Evolutionary conservation across 2,329 filamentous ascomycete genomes (phyloP).

Genomic region (Ceratocystis papillata): DNA sequence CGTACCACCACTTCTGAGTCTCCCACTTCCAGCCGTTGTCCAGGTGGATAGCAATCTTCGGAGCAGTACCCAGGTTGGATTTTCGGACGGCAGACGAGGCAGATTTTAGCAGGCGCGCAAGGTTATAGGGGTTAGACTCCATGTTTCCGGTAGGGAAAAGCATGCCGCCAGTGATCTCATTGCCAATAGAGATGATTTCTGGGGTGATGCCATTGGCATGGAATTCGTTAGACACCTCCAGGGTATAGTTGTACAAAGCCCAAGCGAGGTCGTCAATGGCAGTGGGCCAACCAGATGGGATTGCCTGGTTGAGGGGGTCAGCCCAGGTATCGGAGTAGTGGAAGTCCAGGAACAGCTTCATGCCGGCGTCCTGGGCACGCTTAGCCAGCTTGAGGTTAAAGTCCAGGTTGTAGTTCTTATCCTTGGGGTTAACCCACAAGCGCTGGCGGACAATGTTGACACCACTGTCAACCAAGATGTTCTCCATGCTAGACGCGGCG

Average conservation of each 20-base stretch:
- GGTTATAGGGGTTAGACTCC: constrained; percentile 43
- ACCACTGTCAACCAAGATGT: constrained; percentile 49
- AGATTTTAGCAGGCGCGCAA: constrained; percentile 53
- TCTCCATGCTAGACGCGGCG: constrained; percentile 45
- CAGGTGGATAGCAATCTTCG: constrained; percentile 63
- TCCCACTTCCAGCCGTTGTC: constrained; percentile 66
- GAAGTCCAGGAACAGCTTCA: constrained; percentile 52
- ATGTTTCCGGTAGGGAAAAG: constrained; percentile 54
- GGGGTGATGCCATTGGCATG: constrained; percentile 44
- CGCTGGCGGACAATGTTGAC: constrained; percentile 62
- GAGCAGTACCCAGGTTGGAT: constrained; percentile 44
- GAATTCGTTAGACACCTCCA: constrained; percentile 51
- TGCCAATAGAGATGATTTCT: constrained; percentile 58
- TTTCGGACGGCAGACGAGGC: constrained; percentile 55
- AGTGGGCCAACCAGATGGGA: constrained; percentile 53
- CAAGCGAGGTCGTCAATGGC: constrained; percentile 48
- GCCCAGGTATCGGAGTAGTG: constrained; percentile 63
- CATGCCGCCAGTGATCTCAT: constrained; percentile 58
- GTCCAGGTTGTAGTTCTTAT: constrained; percentile 55
- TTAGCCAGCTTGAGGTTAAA: constrained; percentile 61
- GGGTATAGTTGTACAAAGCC: constrained; percentile 59
- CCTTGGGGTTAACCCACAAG: constrained; percentile 57
- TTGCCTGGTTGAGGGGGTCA: constrained; percentile 52
- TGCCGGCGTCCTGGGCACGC: constrained; percentile 51
- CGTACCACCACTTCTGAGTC: constrained; percentile 56